Conservation (phyloP, 805 yeast genomes). For the Wickerhamomyces queroliae region DNA sequence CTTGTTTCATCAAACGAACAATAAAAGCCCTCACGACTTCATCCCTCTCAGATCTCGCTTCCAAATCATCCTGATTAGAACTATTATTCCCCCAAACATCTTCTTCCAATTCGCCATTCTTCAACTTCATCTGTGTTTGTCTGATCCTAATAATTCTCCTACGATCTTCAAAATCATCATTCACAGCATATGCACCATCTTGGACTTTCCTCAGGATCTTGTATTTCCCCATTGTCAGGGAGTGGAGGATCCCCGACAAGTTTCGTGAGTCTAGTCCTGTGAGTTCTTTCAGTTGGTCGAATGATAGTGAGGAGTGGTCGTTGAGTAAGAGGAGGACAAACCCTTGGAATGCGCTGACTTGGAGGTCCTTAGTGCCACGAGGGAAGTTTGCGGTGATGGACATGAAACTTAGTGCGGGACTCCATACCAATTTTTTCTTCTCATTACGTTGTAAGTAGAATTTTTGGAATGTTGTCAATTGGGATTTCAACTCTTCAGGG, state of each 20-base stretch:
- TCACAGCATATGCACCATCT: conserved; percentile 8
- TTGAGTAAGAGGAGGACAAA: conserved; percentile 15
- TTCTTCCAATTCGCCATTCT: conserved; percentile 9
- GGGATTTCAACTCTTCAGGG: conserved; percentile 6
- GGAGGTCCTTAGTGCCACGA: conserved; percentile 12
- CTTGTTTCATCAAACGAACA: conserved; percentile 13
- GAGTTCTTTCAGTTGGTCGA: conserved; percentile 6
- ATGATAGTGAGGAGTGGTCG: conserved; percentile 9
- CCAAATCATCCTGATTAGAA: conserved; percentile 2
- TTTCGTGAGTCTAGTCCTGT: conserved; percentile 11
- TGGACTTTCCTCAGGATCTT: conserved; percentile 11
- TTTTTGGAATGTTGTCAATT: conserved; percentile 6
- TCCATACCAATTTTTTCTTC: conserved; percentile 13
- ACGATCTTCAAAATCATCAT: conserved; percentile 14
- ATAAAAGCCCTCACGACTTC: conserved; percentile 16
- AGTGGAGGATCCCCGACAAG: conserved; percentile 15
- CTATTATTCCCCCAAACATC: neutral
- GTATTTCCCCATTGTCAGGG: conserved; percentile 17
- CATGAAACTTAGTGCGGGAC: conserved; percentile 17
- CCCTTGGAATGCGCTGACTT: conserved; percentile 16
- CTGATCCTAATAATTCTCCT: conserved; percentile 10
- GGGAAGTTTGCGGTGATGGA: conserved; percentile 11
- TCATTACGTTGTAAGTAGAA: conserved; percentile 9
- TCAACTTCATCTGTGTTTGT: conserved; percentile 15
- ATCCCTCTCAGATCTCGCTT: conserved; percentile 5